Evolutionary conservation across 1,139 yeast species (phyloP).

Genomic region (Sugiyamaella xylanicola): DNA sequence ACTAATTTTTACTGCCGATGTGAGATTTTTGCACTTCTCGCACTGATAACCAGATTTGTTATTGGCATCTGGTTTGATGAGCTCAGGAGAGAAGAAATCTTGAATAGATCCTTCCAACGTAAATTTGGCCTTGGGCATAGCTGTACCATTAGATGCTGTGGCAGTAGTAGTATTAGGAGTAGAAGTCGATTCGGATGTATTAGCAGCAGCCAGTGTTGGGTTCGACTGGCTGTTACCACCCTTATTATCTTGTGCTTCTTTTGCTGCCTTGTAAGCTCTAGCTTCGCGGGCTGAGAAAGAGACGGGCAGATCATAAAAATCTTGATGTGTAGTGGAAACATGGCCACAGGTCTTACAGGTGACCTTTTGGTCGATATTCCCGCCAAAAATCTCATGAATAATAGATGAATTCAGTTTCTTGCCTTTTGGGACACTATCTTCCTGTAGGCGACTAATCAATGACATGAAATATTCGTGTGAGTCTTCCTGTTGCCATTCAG

Average conservation of each 20-base stretch:
- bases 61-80: constrained; percentile 61
- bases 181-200: neutral
- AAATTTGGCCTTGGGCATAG: constrained; percentile 19
- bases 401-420: constrained; percentile 77
- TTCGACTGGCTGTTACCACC: neutral
- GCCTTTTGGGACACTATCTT: constrained; percentile 89
- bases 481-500: constrained; percentile 97
- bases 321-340: constrained; percentile 88
- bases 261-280: constrained; percentile 42
- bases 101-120: constrained; percentile 72
- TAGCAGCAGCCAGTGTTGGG: neutral
- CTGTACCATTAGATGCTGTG: neutral
- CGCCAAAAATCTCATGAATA: constrained; percentile 92
- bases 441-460: constrained; percentile 81
- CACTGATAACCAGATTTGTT: constrained; percentile 69
- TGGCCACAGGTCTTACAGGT: constrained; percentile 79
- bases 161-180: neutral
- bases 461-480: constrained; percentile 97
- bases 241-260: constrained; percentile 12
- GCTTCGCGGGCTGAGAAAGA: constrained; percentile 44
- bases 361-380: constrained; percentile 78
- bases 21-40: constrained; percentile 77
- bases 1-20: constrained; percentile 75
- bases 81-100: constrained; percentile 81
- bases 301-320: constrained; percentile 86